These are phyloP conservation scores for Laetiporus sulphureus DNA, from an alignment of 1,284 basidiomycete species.

Conservation along the genomic window DNA sequence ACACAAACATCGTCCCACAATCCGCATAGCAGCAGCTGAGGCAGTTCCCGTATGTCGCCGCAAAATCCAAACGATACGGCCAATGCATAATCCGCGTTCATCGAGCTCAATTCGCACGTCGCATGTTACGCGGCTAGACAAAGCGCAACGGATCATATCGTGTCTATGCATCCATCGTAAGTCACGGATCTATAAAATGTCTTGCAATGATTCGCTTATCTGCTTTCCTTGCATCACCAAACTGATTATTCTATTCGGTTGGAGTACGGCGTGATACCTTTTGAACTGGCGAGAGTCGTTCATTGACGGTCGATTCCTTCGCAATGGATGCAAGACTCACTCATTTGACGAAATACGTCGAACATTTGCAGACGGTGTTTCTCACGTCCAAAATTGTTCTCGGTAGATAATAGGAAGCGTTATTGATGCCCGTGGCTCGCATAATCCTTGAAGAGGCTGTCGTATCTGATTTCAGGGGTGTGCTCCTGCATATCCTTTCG, in stretches of 20 bases:
- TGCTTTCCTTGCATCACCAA: no score
- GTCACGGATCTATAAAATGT: no score
- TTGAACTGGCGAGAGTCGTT: not conserved
- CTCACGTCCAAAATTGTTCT: conserved; percentile 2
- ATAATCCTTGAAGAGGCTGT: conserved; percentile 3
- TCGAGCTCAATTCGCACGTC: no score
- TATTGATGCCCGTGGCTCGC: conserved; percentile 7
- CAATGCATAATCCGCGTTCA: no score
- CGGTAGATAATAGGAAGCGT: conserved; percentile 3
- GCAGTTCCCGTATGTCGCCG: no score
- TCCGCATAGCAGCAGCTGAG: no score
- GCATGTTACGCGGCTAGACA: no score
- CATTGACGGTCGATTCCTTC: not conserved
- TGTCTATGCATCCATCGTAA: no score
- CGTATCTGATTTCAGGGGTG: conserved; percentile 4
- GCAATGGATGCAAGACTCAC: not conserved
- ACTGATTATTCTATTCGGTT: conserved; percentile 2
- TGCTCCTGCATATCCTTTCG: conserved; percentile 10
- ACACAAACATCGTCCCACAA: no score
- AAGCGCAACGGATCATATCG: no score
- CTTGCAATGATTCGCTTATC: no score
- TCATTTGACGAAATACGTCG: conserved; percentile 2
- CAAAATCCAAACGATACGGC: no score
- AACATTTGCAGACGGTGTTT: not conserved
- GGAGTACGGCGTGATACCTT: not conserved